A percentile compares a stretch with the other conserved stretches of the same genome.
Conservation (phyloP, 2,329 filamentous ascomycete genomes). For the Bipolaris cookei region DNA sequence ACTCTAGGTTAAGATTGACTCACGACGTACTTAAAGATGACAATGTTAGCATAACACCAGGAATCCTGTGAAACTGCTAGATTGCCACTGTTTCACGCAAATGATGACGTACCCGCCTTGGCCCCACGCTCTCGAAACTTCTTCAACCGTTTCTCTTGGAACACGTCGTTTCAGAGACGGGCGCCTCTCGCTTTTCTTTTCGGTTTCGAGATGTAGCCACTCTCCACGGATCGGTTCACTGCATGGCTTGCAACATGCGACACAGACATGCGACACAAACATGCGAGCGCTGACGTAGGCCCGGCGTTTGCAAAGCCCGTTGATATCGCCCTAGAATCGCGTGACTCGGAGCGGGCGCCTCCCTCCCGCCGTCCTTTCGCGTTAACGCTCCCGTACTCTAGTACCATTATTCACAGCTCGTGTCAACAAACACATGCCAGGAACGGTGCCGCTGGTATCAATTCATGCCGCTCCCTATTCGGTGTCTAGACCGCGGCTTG, state of each 20-base stretch:
- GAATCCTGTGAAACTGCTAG: slow-evolving; percentile 20
- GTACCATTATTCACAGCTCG: slow-evolving; percentile 1
- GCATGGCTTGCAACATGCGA: slow-evolving; percentile 11
- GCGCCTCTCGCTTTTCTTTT: slow-evolving; percentile 4
- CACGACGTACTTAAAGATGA: background rate
- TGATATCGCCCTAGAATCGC: slow-evolving; percentile 6
- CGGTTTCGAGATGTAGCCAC: background rate
- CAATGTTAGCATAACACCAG: slow-evolving; percentile 2
- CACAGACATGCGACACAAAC: slow-evolving; percentile 9
- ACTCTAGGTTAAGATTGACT: background rate
- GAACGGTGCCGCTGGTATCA: background rate
- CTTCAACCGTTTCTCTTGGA: background rate
- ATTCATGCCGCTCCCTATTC: slow-evolving; percentile 7
- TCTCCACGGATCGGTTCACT: slow-evolving; percentile 6
- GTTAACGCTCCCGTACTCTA: background rate
- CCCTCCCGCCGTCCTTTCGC: background rate
- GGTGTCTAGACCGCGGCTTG: background rate
- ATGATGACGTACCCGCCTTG: slow-evolving; percentile 19
- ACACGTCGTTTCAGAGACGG: slow-evolving; percentile 15
- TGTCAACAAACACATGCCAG: slow-evolving; percentile 7
- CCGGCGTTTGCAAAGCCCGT: background rate
- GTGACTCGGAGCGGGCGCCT: slow-evolving; percentile 17
- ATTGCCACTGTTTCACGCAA: slow-evolving; percentile 33
- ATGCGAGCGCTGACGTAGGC: slow-evolving; percentile 14
- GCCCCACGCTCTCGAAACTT: slow-evolving; percentile 24